Percentiles rank a stretch among this genome's conserved stretches.
Evolutionary conservation across 805 yeast genomes (phyloP).

Genomic region (Pichia gijzeniarum): DNA sequence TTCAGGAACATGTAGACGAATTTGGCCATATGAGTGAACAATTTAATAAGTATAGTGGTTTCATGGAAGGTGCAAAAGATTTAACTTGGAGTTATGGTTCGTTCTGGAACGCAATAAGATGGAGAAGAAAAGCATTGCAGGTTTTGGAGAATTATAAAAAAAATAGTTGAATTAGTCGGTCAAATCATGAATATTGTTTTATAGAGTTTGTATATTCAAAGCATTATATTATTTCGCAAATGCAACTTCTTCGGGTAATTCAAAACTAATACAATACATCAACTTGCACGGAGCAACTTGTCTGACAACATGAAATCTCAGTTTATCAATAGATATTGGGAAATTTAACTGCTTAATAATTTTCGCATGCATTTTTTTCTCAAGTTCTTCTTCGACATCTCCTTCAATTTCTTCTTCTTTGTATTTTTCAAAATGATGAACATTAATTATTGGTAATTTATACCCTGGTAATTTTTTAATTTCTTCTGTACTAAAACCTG

Average conservation of each 20-base stretch:
- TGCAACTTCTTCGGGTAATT: constrained; percentile 62
- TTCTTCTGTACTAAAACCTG: constrained; percentile 31
- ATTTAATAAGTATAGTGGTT: constrained; percentile 74
- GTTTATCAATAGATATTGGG: constrained; percentile 40
- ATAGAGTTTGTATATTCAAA: neutral
- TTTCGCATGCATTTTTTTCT: constrained; percentile 55
- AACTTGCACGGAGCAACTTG: constrained; percentile 95
- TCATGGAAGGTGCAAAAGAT: constrained; percentile 78
- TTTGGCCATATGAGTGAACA: constrained; percentile 85
- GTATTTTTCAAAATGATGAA: constrained; percentile 89
- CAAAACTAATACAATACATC: constrained; percentile 85
- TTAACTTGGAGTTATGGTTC: constrained; percentile 91
- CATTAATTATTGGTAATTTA: constrained; percentile 70
- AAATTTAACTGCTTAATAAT: constrained; percentile 41
- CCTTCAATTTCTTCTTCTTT: constrained; percentile 61
- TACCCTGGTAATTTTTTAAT: constrained; percentile 38
- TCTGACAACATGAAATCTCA: constrained; percentile 78
- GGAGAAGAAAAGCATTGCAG: constrained; percentile 44
- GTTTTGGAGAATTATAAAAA: neutral
- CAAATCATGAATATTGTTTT: neutral
- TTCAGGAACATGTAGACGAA: constrained; percentile 52
- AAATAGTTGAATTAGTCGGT: neutral
- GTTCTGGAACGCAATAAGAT: constrained; percentile 59
- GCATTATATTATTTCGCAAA: constrained; percentile 28
- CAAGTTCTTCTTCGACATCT: constrained; percentile 62